Conservation (phyloP, 192 early-diverging fungal genomes). For the Linnemannia schmuckeri region DNA sequence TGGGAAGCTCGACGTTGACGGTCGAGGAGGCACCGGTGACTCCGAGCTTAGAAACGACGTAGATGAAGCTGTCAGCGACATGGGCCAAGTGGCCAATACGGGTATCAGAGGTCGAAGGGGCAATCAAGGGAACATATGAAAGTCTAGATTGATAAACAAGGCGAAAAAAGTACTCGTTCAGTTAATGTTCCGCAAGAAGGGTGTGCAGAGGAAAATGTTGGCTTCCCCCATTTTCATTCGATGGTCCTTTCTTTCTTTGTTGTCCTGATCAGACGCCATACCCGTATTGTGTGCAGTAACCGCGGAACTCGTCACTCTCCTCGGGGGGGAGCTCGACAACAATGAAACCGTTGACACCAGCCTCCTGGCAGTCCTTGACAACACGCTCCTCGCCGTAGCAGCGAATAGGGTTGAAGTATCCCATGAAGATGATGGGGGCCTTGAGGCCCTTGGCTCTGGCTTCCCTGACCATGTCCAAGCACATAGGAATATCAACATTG, state of each 20-base stretch:
- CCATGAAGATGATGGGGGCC: constrained; percentile 97
- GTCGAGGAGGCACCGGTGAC: constrained; percentile 88
- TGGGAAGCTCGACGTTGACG: constrained; percentile 78
- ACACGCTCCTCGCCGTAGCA: constrained; percentile 93
- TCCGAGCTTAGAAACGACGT: constrained; percentile 94
- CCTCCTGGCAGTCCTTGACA: constrained; percentile 85
- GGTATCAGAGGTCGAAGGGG: constrained; percentile 91
- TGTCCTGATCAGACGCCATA: constrained; percentile 26
- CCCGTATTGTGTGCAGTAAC: constrained; percentile 77
- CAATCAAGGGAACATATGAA: constrained; percentile 91
- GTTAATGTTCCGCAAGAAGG: neutral
- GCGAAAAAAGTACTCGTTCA: too few relatives aligned
- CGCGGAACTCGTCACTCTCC: constrained; percentile 90
- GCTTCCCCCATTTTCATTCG: neutral
- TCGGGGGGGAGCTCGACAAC: constrained; percentile 98
- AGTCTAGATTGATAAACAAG: constrained; percentile 57
- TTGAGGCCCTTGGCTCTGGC: constrained; percentile 88
- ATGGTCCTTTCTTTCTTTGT: neutral
- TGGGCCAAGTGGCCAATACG: constrained; percentile 84
- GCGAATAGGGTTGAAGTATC: constrained; percentile 98
- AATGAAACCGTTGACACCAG: constrained; percentile 96
- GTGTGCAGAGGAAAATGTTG: neutral
- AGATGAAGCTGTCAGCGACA: constrained; percentile 94
- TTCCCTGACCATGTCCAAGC: constrained; percentile 83
- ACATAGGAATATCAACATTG: constrained; percentile 82